These are phyloP conservation scores for Tetrapyrgos nigripes DNA, from an alignment of 1,284 basidiomycete species.

Conservation along the genomic window DNA sequence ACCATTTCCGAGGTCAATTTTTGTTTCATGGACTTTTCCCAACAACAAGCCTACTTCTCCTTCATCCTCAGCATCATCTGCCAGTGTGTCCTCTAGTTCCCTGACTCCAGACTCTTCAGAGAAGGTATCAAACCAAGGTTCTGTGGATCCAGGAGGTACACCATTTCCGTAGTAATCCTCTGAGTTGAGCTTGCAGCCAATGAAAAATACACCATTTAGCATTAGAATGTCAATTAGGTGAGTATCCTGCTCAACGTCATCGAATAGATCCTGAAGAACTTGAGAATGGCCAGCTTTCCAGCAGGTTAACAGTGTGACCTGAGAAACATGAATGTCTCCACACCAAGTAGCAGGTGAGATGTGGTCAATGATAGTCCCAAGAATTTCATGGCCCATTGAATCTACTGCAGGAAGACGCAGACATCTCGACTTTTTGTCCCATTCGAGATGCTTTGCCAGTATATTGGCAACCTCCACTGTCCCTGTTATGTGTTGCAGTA, in stretches of 20 bases:
- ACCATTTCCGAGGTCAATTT: background rate
- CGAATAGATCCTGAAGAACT: too few species aligned
- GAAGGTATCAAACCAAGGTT: too few species aligned
- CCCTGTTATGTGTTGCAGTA: constrained; percentile 30
- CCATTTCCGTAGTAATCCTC: too few species aligned
- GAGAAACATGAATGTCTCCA: background rate
- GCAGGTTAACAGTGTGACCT: background rate
- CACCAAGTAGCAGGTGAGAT: background rate
- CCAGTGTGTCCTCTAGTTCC: background rate
- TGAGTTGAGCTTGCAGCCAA: too few species aligned
- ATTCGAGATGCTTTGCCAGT: constrained; percentile 40
- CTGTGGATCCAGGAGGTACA: background rate
- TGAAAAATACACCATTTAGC: too few species aligned
- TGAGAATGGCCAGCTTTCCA: background rate
- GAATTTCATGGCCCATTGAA: background rate
- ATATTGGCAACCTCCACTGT: constrained; percentile 39
- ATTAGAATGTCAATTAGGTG: too few species aligned
- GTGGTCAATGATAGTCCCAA: background rate
- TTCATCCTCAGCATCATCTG: background rate
- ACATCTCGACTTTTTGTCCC: constrained; percentile 25
- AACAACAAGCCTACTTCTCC: background rate
- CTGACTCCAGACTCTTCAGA: background rate
- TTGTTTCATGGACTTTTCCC: background rate
- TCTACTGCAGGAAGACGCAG: constrained; percentile 21
- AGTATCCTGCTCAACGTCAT: too few species aligned